Evolutionary conservation across 2,329 filamentous ascomycete species (phyloP), one percentile per base, ranked within the genome.

Genomic region (Claviceps spartinae): DNA sequence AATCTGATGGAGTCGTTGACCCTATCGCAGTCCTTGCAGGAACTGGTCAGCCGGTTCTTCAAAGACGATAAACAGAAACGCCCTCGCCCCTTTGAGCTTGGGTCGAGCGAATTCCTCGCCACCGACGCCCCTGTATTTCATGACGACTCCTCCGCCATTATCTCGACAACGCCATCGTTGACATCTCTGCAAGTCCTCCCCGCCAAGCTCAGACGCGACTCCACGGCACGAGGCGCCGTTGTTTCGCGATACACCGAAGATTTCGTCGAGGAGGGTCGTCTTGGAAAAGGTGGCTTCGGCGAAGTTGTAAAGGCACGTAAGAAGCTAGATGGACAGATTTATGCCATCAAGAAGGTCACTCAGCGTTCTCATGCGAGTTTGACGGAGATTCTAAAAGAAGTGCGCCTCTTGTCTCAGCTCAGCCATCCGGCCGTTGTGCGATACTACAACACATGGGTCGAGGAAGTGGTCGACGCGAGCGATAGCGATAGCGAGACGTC

Each of bases 301-400:
- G 88, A 96, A 68, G 93, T 98, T 22, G 88, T 97, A 52, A 94
- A 95, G 65, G 91, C 91, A 2, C 81, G 91, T 36, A 95, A 95
- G 67, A 95, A 93, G 69, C 79, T 96, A 4, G 93, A 97, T 64
- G 88, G 88, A 0, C 86, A 90, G 53, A 84, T 94, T 44, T 98
- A 97, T 67, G 93, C 93, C 18, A 87, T 98, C 64, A 98, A 98
- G 67, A 96, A 97, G 65, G 93, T 98, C 55, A 88, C 83, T 1
- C 87, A 93, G 59, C 83, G 84, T 49, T 88, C 88, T 1, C 79
- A 85, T 26, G 77, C 83, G 54, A 87, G 86, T 53, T 73, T 97
- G 41, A 90, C 86, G 0, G 86, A 95, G 63, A 83, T 90, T 13
- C 65, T 91, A 26, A 88, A 86, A 51, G 87, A 93, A 65, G 91